Conservation (phyloP, 441 rosid species). For the Brassica hybrid region DNA sequence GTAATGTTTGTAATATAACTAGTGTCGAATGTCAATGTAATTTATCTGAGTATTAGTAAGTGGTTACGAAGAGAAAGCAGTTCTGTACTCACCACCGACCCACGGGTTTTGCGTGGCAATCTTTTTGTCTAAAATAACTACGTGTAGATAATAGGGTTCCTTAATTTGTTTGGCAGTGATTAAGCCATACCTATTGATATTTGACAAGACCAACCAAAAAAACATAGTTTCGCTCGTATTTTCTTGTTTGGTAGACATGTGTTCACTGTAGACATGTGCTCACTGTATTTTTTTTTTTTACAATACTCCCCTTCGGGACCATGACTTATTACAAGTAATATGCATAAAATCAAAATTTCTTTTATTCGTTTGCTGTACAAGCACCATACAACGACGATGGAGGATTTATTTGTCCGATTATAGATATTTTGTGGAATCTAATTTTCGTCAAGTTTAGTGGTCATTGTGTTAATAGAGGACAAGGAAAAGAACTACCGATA, state of each 20-base stretch:
- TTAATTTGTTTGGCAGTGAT: not conserved
- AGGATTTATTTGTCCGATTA: constrained; percentile 1
- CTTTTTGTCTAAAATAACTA: constrained; percentile 13
- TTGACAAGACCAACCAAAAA: not conserved
- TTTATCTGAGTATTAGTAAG: not conserved
- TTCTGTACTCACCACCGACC: constrained; percentile 6
- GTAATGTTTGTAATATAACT: not conserved
- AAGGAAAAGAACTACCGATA: not conserved
- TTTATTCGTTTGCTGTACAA: not conserved
- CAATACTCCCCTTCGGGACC: constrained; percentile 12
- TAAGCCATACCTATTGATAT: constrained; percentile 4
- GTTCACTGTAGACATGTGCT: not conserved
- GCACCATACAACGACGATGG: not conserved
- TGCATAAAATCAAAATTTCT: not conserved
- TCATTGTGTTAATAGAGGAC: not conserved
- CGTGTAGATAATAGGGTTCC: not conserved
- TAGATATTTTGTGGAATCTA: not conserved
- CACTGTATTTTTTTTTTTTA: no score
- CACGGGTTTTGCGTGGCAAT: not conserved
- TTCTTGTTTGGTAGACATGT: constrained; percentile 4
- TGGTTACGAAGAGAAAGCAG: not conserved
- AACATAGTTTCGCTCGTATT: not conserved
- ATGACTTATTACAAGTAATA: constrained; percentile 12
- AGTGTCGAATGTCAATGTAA: not conserved
- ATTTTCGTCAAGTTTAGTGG: not conserved